Percentiles rank a stretch among this genome's conserved stretches.
Evolutionary conservation across 2,329 filamentous ascomycete species (phyloP).

Genomic region (Pseudogymnoascus sp.): DNA sequence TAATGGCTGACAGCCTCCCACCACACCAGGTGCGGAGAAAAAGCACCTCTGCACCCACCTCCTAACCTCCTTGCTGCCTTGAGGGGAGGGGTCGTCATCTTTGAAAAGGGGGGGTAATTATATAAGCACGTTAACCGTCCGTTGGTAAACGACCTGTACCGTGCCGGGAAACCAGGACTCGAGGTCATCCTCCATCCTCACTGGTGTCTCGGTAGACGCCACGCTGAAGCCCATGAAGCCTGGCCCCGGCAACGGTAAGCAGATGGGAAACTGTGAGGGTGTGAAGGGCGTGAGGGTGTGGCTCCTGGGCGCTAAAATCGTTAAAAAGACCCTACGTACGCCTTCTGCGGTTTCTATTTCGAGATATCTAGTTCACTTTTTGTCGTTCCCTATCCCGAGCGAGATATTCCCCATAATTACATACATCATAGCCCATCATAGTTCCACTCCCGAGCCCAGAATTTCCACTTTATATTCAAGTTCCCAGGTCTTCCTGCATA

Average conservation of each 20-base stretch:
- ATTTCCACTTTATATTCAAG: not conserved
- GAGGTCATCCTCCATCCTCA: not conserved
- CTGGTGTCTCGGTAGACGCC: constrained; percentile 3
- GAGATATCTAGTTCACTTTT: not conserved
- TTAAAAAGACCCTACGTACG: not conserved
- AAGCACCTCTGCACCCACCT: not conserved
- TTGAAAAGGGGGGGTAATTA: not conserved
- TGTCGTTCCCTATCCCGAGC: not conserved
- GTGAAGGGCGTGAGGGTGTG: not conserved
- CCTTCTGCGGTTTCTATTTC: not conserved
- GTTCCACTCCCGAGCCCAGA: not conserved
- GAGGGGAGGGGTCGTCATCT: not conserved
- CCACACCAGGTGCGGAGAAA: not conserved
- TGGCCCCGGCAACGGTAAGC: not conserved
- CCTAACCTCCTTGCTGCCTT: not conserved
- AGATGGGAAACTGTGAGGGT: not conserved
- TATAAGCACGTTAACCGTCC: not conserved
- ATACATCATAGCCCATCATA: not conserved
- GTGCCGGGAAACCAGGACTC: not conserved
- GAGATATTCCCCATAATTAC: not conserved
- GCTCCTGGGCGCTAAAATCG: constrained; percentile 1
- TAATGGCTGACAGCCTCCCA: not conserved
- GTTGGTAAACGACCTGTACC: not conserved
- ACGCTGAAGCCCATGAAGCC: not conserved
- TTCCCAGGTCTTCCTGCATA: not conserved